Evolutionary conservation across 352 stramenopile genomes (phyloP).

Genomic region (Phytophthora citricola): DNA sequence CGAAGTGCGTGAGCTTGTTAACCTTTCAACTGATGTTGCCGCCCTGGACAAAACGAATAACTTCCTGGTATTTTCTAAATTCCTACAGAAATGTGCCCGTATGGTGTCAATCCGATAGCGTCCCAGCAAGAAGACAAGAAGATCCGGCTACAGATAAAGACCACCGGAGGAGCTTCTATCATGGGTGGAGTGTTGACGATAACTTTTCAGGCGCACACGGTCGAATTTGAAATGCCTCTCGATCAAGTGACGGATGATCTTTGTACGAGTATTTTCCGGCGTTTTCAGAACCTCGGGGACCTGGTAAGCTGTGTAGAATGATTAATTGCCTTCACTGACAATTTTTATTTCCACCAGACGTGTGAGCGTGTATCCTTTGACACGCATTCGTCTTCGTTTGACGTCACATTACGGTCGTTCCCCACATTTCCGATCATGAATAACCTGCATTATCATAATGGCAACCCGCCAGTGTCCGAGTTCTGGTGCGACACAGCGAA

Average conservation of each 20-base stretch:
- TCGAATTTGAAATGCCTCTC: conserved; percentile 70
- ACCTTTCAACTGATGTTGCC: neutral
- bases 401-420: conserved; percentile 72
- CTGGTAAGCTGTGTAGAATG: conserved; percentile 36
- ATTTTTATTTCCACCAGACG: conserved; percentile 24
- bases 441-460: conserved; percentile 74
- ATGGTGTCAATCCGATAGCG: conserved; percentile 64
- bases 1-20: conserved; percentile 45
- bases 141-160: conserved; percentile 48
- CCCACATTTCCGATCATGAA: conserved; percentile 82
- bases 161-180: conserved; percentile 20
- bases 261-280: conserved; percentile 66
- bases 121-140: conserved; percentile 54
- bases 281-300: conserved; percentile 76
- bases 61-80: no score
- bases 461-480: conserved; percentile 55
- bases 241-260: conserved; percentile 57
- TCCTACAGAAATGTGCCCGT: conserved; percentile 70
- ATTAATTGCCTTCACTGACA: neutral
- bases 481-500: conserved; percentile 68
- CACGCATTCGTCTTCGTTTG: conserved; percentile 44
- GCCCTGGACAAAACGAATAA: no score
- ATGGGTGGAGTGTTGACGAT: conserved; percentile 57
- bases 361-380: conserved; percentile 49
- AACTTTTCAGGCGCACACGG: conserved; percentile 71